Conservation (phyloP, 2,329 filamentous ascomycete genomes). For the Pseudogymnoascus sp. region DNA sequence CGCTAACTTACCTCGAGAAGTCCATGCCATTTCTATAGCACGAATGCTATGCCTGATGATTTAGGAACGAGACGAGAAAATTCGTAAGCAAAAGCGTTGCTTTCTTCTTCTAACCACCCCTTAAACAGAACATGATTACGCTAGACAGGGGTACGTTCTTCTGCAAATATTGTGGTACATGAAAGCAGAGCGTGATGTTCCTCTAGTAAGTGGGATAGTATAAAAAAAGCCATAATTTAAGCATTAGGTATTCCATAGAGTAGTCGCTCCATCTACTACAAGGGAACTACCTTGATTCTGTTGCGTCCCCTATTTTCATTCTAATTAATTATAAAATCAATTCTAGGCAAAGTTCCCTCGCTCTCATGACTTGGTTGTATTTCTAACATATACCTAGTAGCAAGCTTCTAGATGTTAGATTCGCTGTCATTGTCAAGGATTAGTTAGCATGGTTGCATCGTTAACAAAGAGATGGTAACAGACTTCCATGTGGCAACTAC, state of each 20-base stretch:
- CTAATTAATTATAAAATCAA: neutral
- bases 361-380: neutral
- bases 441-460: neutral
- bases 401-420: neutral
- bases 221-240: neutral
- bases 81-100: neutral
- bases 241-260: neutral
- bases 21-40: neutral
- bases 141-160: neutral
- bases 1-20: neutral
- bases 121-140: neutral
- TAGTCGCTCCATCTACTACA: neutral
- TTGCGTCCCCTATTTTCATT: neutral
- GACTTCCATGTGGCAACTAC: neutral
- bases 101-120: neutral
- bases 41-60: neutral
- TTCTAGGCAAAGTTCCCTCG: neutral
- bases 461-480: neutral
- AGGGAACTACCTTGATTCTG: neutral
- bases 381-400: neutral
- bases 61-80: neutral
- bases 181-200: neutral
- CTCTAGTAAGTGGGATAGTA: neutral
- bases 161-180: neutral
- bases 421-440: neutral